phyloP scores from a whole-genome alignment of 306 rosid genomes.

The Bauhinia variegata region DNA sequence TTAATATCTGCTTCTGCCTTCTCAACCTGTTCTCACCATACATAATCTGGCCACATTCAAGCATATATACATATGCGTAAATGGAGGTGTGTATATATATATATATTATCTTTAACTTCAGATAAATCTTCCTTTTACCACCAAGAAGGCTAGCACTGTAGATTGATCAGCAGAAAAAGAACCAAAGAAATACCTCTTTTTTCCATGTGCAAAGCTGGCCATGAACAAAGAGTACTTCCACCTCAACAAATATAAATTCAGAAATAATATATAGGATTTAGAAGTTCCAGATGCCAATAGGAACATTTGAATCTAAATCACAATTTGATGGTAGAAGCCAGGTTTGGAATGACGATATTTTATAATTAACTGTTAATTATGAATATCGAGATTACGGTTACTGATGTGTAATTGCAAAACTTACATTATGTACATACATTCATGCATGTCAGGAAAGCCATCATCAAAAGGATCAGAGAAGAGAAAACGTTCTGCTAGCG shows the following conservation, averaged over 20 bases:
- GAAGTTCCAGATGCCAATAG: background rate
- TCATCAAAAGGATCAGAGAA: constrained; percentile 89
- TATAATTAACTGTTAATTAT: constrained; percentile 1
- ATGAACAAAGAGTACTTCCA: too few relatives aligned
- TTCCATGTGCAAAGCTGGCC: too few relatives aligned
- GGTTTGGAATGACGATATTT: background rate
- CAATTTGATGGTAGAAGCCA: background rate
- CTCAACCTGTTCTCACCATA: background rate
- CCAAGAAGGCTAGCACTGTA: too few relatives aligned
- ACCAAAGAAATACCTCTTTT: too few relatives aligned
- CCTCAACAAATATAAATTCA: too few relatives aligned
- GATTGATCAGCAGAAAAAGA: too few relatives aligned
- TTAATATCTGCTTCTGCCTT: background rate
- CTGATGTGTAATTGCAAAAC: constrained; percentile 36
- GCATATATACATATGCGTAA: too few relatives aligned
- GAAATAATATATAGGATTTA: too few relatives aligned
- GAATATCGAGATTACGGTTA: constrained; percentile 8
- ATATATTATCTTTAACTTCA: background rate
- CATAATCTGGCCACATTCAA: background rate
- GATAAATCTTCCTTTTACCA: too few relatives aligned
- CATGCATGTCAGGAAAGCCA: constrained; percentile 68
- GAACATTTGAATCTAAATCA: background rate
- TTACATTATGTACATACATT: constrained; percentile 77
- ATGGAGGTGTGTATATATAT: too few relatives aligned
- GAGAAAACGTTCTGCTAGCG: constrained; percentile 74